Conservation (phyloP, 495 filamentous ascomycete species). For the Aspergillus leporis region DNA sequence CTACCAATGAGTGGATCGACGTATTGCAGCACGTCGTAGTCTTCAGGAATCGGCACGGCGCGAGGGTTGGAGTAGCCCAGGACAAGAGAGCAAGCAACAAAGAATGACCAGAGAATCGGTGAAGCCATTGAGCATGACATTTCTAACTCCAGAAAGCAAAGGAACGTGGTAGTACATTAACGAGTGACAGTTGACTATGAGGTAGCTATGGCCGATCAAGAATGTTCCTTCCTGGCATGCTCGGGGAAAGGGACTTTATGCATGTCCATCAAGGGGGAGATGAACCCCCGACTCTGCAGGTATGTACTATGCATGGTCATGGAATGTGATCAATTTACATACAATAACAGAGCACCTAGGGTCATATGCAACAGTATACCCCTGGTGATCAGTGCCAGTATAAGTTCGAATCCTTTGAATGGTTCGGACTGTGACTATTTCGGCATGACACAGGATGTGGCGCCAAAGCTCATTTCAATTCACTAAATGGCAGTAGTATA, state of each 20-base stretch:
- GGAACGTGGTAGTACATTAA: neutral
- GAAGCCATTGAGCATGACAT: slow-evolving; percentile 9
- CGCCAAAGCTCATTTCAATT: neutral
- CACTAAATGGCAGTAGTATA: neutral
- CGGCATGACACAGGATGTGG: neutral
- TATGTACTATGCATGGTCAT: neutral
- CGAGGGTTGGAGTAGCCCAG: slow-evolving; percentile 16
- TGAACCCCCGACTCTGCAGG: neutral
- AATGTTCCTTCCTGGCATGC: slow-evolving; percentile 17
- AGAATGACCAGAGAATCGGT: slow-evolving; percentile 18
- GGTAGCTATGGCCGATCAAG: neutral
- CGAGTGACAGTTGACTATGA: neutral
- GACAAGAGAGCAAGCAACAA: slow-evolving; percentile 19
- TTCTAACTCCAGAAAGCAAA: neutral
- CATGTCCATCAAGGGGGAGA: slow-evolving; percentile 13
- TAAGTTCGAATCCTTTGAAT: neutral
- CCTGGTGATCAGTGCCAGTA: neutral
- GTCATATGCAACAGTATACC: neutral
- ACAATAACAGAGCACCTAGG: no score
- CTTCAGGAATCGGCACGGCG: slow-evolving; percentile 15
- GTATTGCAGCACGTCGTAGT: slow-evolving; percentile 50
- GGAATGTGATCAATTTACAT: no score
- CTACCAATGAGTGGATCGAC: slow-evolving; percentile 61
- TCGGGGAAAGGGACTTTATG: slow-evolving; percentile 1
- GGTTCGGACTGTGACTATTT: neutral